These are phyloP conservation scores for Pulicaria dysenterica DNA, from an alignment of 129 eudicot species.

Conservation along the genomic window DNA sequence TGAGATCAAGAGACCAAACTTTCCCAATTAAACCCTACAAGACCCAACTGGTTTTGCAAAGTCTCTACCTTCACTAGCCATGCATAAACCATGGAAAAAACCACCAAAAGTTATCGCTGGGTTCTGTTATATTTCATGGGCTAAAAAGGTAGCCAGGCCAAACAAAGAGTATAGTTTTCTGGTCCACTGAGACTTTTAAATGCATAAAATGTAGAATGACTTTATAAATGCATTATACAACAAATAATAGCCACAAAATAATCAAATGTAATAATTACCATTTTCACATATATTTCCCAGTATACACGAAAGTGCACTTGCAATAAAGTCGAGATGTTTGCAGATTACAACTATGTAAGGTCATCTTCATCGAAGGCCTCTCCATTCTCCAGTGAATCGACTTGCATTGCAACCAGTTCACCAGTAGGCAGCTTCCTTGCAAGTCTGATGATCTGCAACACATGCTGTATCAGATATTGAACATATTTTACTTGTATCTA, in stretches of 20 bases:
- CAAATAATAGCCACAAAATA: constrained; percentile 26
- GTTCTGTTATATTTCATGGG: constrained; percentile 11
- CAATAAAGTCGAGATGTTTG: not conserved
- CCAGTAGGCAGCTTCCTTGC: constrained; percentile 95
- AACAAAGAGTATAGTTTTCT: constrained; percentile 3
- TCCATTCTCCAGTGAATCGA: constrained; percentile 45
- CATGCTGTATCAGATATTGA: constrained; percentile 12
- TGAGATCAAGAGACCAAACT: not conserved
- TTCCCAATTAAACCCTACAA: not conserved
- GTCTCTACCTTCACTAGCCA: not conserved
- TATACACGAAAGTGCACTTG: not conserved
- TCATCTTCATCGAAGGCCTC: constrained; percentile 86
- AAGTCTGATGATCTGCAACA: constrained; percentile 74
- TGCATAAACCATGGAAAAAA: not conserved
- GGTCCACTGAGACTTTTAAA: not conserved
- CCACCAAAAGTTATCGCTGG: not conserved
- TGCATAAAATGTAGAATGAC: constrained; percentile 21
- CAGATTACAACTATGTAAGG: constrained; percentile 54
- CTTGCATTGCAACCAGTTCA: constrained; percentile 56
- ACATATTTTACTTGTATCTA: not conserved
- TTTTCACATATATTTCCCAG: constrained; percentile 22
- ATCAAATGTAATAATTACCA: constrained; percentile 24
- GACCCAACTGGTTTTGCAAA: not conserved
- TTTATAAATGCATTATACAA: constrained; percentile 22
- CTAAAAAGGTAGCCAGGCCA: constrained; percentile 13